Conservation (phyloP, 768 basidiomycete species). For the Russula virescens region DNA sequence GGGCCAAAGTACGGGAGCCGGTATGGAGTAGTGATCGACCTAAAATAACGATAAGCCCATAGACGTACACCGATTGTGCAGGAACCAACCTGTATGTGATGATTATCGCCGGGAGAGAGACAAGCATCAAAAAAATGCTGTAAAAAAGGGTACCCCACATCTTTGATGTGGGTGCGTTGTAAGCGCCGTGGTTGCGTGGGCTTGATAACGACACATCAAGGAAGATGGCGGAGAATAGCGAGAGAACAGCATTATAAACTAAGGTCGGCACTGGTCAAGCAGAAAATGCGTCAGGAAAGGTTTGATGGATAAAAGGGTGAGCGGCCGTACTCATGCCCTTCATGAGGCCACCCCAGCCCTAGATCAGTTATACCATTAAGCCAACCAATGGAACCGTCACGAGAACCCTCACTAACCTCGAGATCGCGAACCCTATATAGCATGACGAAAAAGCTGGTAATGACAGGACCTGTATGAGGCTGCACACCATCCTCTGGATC, state of each 20-base stretch:
- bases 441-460: conserved; percentile 73
- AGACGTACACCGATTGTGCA: neutral
- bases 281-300: conserved; percentile 28
- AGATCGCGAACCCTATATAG: conserved; percentile 60
- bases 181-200: conserved; percentile 54
- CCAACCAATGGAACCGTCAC: neutral
- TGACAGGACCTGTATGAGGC: conserved; percentile 67
- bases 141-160: conserved; percentile 59
- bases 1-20: conserved; percentile 59
- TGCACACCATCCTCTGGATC: conserved; percentile 72
- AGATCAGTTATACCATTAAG: conserved; percentile 16
- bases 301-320: neutral
- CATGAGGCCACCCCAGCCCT: conserved; percentile 71
- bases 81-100: conserved; percentile 66
- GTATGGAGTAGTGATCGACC: conserved; percentile 80
- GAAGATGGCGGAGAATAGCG: conserved; percentile 51
- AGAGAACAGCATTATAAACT: conserved; percentile 48
- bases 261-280: conserved; percentile 42
- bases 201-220: conserved; percentile 44
- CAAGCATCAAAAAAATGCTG: conserved; percentile 56
- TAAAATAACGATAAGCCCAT: conserved; percentile 29
- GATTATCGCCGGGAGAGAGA: conserved; percentile 64
- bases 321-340: conserved; percentile 58
- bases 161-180: conserved; percentile 57
- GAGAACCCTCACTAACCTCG: conserved; percentile 46